These are phyloP conservation scores for Pseudozyma pruni DNA, from an alignment of 1,284 basidiomycete genomes.

Conservation along the genomic window DNA sequence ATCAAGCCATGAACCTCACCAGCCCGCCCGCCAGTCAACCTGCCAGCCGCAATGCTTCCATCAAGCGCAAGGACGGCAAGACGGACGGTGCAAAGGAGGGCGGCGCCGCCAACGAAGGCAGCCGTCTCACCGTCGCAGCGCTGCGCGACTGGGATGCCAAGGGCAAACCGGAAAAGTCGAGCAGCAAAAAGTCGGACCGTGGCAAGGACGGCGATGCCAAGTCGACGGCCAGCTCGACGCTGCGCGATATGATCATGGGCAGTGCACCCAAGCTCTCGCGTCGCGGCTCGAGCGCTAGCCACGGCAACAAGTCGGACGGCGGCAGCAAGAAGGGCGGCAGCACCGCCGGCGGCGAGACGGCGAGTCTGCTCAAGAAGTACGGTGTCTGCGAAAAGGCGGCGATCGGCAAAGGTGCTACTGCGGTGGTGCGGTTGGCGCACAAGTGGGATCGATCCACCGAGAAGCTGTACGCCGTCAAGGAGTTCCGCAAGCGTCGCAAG, in stretches of 20 bases:
- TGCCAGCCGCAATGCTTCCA: constrained; percentile 56
- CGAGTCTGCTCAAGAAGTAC: constrained; percentile 79
- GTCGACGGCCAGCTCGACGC: constrained; percentile 58
- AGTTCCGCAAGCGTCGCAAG: constrained; percentile 96
- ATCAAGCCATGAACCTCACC: constrained; percentile 52
- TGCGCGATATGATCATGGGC: constrained; percentile 66
- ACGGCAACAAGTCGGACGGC: constrained; percentile 56
- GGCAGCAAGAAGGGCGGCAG: constrained; percentile 57
- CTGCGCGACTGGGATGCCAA: constrained; percentile 65
- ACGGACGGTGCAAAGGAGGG: constrained; percentile 21
- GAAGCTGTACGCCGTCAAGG: constrained; percentile 99
- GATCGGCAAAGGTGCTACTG: constrained; percentile 97
- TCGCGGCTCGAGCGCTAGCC: constrained; percentile 57
- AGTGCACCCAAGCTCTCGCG: constrained; percentile 62
- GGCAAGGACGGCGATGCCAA: constrained; percentile 60
- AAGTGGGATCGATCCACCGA: constrained; percentile 98
- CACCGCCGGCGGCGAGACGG: constrained; percentile 55
- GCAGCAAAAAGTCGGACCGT: constrained; percentile 46
- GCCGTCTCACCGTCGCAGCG: constrained; percentile 59
- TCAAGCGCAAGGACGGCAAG: constrained; percentile 51
- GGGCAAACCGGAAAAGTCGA: constrained; percentile 35
- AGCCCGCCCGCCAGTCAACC: constrained; percentile 49
- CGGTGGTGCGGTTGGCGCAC: constrained; percentile 93
- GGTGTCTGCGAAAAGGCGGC: constrained; percentile 96
- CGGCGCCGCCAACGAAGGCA: constrained; percentile 29